Base-by-base conservation (phyloP, 208 protist species). In the Leishmania gerbilli region DNA sequence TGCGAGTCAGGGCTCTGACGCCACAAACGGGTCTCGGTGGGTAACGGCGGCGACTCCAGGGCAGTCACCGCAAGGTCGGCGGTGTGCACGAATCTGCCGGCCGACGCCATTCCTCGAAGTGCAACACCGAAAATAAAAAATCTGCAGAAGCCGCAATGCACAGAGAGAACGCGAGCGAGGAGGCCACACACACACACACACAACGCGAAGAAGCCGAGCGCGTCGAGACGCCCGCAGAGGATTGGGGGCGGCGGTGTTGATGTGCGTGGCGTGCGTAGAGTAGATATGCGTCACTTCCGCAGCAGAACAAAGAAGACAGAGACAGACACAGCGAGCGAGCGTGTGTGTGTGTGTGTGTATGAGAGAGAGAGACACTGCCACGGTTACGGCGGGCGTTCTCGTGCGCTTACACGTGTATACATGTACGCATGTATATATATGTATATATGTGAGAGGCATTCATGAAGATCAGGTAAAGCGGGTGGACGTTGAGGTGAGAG, bases 41-140 rank as follows among this genome's bases (percentile, higher is more conserved):
- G 82, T 40, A 21, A 64, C 49, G 53, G 51, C 53, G 60, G 72
- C 34, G 53, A 49, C 1, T 53, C 13, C 42, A 47, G 13, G 42
- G 62, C 56, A 19, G 62, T 34, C n/a, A 8, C 58, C 34, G 24
- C 3, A 21, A 13, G 37, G 24, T 55, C 49, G 27, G 4, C 0
- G 3, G 4, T 8, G n/a, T 45, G 17, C 4, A 9, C 13, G 7
- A 13, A 65, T 19, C 47, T 9, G 45, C 71, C 58, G 34, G 17
- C 76, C 19, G 76, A 79, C 56, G 31, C 24, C 62, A 79, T 72
- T 69, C 11, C 13, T 37, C 49, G 47, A 79, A 9, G 9, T 3
- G 34, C 74, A 8, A 47, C 8, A 65, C 55, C 49, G 74, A 78
- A 64, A 24, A 8, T 37, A 60, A 27, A 27, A 60, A 11, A 13